phyloP scores from a whole-genome alignment of 306 rosid species.

The Malus orientalis region DNA sequence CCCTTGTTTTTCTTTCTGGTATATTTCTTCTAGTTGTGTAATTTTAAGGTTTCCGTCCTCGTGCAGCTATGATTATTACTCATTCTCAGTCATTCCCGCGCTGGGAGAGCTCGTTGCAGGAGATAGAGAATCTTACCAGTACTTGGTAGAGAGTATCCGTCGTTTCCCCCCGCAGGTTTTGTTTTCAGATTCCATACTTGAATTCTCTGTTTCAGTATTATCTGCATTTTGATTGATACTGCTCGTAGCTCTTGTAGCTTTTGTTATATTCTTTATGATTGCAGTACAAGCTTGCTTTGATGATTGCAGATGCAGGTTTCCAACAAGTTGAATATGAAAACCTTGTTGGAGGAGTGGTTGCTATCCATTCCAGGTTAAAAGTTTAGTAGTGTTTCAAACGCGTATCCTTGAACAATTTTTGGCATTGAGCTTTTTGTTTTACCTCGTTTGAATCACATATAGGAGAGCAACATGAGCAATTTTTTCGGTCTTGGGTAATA shows the following conservation, averaged over 20 bases:
- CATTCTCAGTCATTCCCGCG: constrained; percentile 68
- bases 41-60: constrained; percentile 8
- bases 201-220: background rate
- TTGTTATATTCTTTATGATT: constrained; percentile 11
- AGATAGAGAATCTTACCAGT: constrained; percentile 82
- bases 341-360: constrained; percentile 91
- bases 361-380: constrained; percentile 85
- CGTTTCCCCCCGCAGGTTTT: constrained; percentile 85
- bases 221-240: constrained; percentile 3
- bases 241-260: background rate
- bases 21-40: background rate
- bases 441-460: background rate
- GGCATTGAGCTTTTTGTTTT: background rate
- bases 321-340: constrained; percentile 86
- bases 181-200: constrained; percentile 1
- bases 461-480: background rate
- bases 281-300: constrained; percentile 78
- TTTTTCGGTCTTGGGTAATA: too few species aligned
- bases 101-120: constrained; percentile 78
- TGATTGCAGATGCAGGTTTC: constrained; percentile 84
- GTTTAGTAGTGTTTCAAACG: constrained; percentile 20
- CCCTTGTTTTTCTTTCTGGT: background rate
- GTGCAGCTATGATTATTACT: constrained; percentile 69
- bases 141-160: constrained; percentile 89
- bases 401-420: background rate